Base-by-base conservation (phyloP, 306 rosid genomes). In the Aeschynomene evenia region DNA sequence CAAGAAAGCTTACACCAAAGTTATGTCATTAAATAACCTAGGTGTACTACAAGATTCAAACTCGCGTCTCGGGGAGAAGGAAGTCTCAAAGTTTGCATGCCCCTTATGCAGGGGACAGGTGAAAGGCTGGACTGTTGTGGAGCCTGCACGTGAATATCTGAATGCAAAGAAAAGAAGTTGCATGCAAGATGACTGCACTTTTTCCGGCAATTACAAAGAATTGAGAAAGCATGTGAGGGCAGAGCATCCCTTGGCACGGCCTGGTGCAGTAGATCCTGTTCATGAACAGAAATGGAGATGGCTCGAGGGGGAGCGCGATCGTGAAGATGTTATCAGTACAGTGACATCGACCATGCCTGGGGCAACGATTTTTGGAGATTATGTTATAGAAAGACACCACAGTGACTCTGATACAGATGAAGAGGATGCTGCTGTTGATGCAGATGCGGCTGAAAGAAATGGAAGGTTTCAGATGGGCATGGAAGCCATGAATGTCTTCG, bases 81-180 rank as follows among this genome's bases (percentile, higher is more conserved):
- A 86, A 75, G 73, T 64, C 74, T 50, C 82, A 0, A 85, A 85
- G 64, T 85, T 84, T 71, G 87, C 90, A 9, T 94, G 95, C 80
- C 97, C 92, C 73, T 80, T 84, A 57, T 87, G 93, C 65, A 67
- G 96, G 68, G 98, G 89, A 63, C 87, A 87, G 80, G 99, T 95
- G 81, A 95, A 95, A 68, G 99, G 99, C 61, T 95, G 99, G 97
- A 95, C 99, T 13, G 96, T 95, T 66, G 95, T 95, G 72, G 95
- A 95, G 66, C 91, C 91, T 46, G 97, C 89, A 16, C 82, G 97
- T 53, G 92, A 84, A 40, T 87, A 56, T 77, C 87, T 95, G 18
- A 91, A 95, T 79, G 85, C 85, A 13, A 95, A 95, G 80, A 79
- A 71, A 83, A 83, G 99, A 76, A 82, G 87, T 81, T 95, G 99